phyloP scores from a whole-genome alignment of 2,329 filamentous ascomycete species.

The Aspergillus phoenicis region DNA sequence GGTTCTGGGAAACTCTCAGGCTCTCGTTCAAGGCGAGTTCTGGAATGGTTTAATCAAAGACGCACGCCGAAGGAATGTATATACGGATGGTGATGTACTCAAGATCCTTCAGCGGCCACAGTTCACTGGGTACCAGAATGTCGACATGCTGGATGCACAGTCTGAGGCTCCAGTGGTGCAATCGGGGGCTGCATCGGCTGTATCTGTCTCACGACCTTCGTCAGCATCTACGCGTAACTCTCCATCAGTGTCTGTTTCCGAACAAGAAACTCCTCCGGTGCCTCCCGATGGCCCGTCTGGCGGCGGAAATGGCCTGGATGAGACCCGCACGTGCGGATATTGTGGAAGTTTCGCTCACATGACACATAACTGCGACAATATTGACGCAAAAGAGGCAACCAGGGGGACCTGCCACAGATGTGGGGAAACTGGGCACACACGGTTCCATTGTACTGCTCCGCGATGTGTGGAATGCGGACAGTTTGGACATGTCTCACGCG shows the following conservation, averaged over 20 bases:
- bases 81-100: conserved; percentile 69
- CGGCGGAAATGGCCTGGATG: conserved; percentile 47
- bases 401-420: conserved; percentile 49
- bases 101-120: conserved; percentile 59
- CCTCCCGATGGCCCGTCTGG: conserved; percentile 45
- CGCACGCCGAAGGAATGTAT: conserved; percentile 71
- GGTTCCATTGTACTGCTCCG: conserved; percentile 40
- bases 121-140: conserved; percentile 47
- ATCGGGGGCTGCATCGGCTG: conserved; percentile 25
- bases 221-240: conserved; percentile 30
- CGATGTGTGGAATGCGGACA: conserved; percentile 50
- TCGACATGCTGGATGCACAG: conserved; percentile 47
- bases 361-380: conserved; percentile 50
- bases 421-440: conserved; percentile 41
- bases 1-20: conserved; percentile 90
- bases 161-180: conserved; percentile 14
- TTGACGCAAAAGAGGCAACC: conserved; percentile 41
- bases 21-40: conserved; percentile 82
- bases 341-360: conserved; percentile 51
- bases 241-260: conserved; percentile 28
- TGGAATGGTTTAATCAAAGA: conserved; percentile 87
- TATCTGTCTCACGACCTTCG: conserved; percentile 35
- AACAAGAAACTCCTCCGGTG: conserved; percentile 27
- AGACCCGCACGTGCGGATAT: conserved; percentile 44
- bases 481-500: conserved; percentile 42